phyloP scores from a whole-genome alignment of 1,284 basidiomycete genomes.

The Malassezia furfur region DNA sequence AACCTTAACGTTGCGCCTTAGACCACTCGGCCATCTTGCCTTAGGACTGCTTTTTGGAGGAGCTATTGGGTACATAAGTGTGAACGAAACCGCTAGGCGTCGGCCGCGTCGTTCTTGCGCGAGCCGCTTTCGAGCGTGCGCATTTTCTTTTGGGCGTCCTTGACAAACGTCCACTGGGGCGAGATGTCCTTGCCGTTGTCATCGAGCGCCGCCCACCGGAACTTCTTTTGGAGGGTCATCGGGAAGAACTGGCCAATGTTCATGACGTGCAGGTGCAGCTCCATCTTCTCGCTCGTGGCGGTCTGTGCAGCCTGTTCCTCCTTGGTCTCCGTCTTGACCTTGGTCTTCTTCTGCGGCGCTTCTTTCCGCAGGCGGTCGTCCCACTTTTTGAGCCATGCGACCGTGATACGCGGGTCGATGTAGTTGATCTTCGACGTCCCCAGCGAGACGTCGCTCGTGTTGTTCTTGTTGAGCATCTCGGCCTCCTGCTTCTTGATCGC shows the following conservation, averaged over 20 bases:
- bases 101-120: slow-evolving; percentile 5
- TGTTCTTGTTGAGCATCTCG: slow-evolving; percentile 41
- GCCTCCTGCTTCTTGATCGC: slow-evolving; percentile 41
- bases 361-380: slow-evolving; percentile 29
- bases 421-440: slow-evolving; percentile 48
- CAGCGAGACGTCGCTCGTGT: slow-evolving; percentile 42
- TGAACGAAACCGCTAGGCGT: no score
- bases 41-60: background rate
- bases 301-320: slow-evolving; percentile 22
- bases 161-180: slow-evolving; percentile 37
- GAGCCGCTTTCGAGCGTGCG: slow-evolving; percentile 33
- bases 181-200: slow-evolving; percentile 31
- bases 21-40: slow-evolving; percentile 23
- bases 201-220: slow-evolving; percentile 38
- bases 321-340: slow-evolving; percentile 23
- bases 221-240: slow-evolving; percentile 47
- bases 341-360: slow-evolving; percentile 20
- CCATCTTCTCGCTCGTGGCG: slow-evolving; percentile 42
- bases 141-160: slow-evolving; percentile 36
- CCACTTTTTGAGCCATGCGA: slow-evolving; percentile 47
- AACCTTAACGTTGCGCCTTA: slow-evolving; percentile 23
- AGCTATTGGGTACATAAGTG: no score
- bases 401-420: slow-evolving; percentile 46
- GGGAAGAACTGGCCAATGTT: slow-evolving; percentile 43
- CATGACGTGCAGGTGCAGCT: slow-evolving; percentile 37